Conservation (phyloP, 768 basidiomycete species). For the Naganishia vaughanmartiniae region DNA sequence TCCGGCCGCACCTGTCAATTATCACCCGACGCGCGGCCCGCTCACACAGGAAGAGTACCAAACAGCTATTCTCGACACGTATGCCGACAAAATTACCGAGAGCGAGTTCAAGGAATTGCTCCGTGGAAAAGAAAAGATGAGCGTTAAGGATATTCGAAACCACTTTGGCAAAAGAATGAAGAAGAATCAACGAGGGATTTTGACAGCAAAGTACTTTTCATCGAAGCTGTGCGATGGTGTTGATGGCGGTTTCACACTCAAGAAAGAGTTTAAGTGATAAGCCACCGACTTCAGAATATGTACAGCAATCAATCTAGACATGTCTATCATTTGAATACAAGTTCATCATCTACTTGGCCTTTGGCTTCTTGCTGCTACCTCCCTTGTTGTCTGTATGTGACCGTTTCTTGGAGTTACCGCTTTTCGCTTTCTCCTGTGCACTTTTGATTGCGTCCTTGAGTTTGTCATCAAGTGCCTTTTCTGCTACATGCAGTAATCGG, state of each 20-base stretch:
- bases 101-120: slow-evolving; percentile 6
- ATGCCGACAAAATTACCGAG: slow-evolving; percentile 15
- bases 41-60: slow-evolving; percentile 14
- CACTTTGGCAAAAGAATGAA: slow-evolving; percentile 25
- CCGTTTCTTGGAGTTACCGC: background rate
- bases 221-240: slow-evolving; percentile 4
- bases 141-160: slow-evolving; percentile 19
- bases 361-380: slow-evolving; percentile 25
- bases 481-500: slow-evolving; percentile 3
- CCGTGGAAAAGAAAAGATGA: slow-evolving; percentile 1
- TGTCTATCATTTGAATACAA: background rate
- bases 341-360: background rate
- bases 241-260: slow-evolving; percentile 20
- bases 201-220: background rate
- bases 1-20: background rate
- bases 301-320: background rate
- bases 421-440: slow-evolving; percentile 15
- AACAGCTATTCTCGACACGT: background rate
- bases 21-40: slow-evolving; percentile 10
- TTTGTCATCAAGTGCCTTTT: slow-evolving; percentile 6
- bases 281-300: no score
- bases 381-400: slow-evolving; percentile 5
- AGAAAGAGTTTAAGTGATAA: slow-evolving; percentile 3
- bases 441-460: slow-evolving; percentile 10
- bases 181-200: slow-evolving; percentile 16